Evolutionary conservation across 2,329 filamentous ascomycete genomes (phyloP).

Genomic region (Cercospora berteroae): DNA sequence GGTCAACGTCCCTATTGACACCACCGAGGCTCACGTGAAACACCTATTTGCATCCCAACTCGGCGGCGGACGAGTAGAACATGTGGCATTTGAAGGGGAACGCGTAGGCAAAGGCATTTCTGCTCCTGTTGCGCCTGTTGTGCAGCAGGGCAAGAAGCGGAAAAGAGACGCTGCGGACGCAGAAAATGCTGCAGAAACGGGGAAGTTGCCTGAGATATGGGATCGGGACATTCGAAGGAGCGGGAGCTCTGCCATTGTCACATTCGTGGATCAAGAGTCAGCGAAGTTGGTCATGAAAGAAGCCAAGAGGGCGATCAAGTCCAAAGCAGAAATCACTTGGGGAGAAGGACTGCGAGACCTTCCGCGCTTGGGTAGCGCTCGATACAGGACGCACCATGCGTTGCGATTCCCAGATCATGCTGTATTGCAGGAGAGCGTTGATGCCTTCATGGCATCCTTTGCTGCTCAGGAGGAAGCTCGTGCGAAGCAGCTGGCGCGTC

Average conservation of each 20-base stretch:
- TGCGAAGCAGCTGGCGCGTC: constrained; percentile 59
- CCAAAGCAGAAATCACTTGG: constrained; percentile 65
- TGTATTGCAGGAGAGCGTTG: constrained; percentile 69
- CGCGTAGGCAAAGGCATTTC: constrained; percentile 44
- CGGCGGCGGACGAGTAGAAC: constrained; percentile 74
- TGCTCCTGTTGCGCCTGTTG: constrained; percentile 36
- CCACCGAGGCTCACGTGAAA: constrained; percentile 73
- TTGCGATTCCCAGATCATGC: constrained; percentile 68
- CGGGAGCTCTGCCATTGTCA: constrained; percentile 74
- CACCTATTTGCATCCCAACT: constrained; percentile 72
- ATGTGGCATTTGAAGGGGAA: constrained; percentile 69
- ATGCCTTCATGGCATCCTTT: constrained; percentile 84
- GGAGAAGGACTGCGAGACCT: constrained; percentile 58
- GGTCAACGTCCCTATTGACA: constrained; percentile 84
- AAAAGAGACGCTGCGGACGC: constrained; percentile 48
- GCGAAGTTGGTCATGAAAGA: constrained; percentile 75
- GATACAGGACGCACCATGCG: constrained; percentile 63
- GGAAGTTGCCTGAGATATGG: constrained; percentile 67
- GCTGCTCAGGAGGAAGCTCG: constrained; percentile 63
- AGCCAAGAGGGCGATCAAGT: constrained; percentile 59
- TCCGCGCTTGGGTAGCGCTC: constrained; percentile 54
- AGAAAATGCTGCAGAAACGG: constrained; percentile 46
- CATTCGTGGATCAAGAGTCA: constrained; percentile 80
- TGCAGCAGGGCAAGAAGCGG: constrained; percentile 52
- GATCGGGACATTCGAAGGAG: constrained; percentile 66